phyloP scores from a whole-genome alignment of 495 filamentous ascomycete species.

The Mytilinidion resinicola region DNA sequence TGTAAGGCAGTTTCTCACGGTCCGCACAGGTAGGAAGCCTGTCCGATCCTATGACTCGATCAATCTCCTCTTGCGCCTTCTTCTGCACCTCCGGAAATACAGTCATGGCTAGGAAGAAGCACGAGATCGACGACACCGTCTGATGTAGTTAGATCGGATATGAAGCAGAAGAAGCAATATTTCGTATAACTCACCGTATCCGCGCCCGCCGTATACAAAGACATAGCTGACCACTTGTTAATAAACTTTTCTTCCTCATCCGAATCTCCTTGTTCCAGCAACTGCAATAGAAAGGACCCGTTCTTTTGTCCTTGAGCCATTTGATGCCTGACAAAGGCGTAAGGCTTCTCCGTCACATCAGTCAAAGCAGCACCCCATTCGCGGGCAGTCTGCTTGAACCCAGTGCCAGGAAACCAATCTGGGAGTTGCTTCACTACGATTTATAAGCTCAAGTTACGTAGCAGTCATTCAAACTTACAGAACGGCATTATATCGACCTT shows the following conservation, averaged over 20 bases:
- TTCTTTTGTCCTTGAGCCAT: slow-evolving; percentile 33
- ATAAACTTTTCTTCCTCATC: background rate
- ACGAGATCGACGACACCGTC: too few relatives aligned
- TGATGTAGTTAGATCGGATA: too few relatives aligned
- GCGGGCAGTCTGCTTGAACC: slow-evolving; percentile 37
- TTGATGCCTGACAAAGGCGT: slow-evolving; percentile 41
- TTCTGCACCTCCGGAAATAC: too few relatives aligned
- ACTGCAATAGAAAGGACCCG: slow-evolving; percentile 38
- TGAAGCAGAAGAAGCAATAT: too few relatives aligned
- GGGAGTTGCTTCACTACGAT: slow-evolving; percentile 28
- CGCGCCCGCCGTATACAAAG: too few relatives aligned
- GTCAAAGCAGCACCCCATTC: slow-evolving; percentile 28
- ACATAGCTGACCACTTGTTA: background rate
- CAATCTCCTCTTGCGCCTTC: too few relatives aligned
- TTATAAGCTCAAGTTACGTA: too few relatives aligned
- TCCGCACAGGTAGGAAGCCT: slow-evolving; percentile 12
- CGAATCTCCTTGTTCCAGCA: slow-evolving; percentile 22
- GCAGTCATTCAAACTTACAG: background rate
- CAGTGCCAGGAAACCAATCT: slow-evolving; percentile 44
- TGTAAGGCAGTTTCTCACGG: slow-evolving; percentile 11
- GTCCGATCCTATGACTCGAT: too few relatives aligned
- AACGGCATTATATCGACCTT: slow-evolving; percentile 40
- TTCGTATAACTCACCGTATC: too few relatives aligned
- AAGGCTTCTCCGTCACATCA: slow-evolving; percentile 25
- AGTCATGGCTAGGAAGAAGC: too few relatives aligned